Evolutionary conservation across 2,329 filamentous ascomycete genomes (phyloP).

Genomic region (Cladophialophora yegresii): DNA sequence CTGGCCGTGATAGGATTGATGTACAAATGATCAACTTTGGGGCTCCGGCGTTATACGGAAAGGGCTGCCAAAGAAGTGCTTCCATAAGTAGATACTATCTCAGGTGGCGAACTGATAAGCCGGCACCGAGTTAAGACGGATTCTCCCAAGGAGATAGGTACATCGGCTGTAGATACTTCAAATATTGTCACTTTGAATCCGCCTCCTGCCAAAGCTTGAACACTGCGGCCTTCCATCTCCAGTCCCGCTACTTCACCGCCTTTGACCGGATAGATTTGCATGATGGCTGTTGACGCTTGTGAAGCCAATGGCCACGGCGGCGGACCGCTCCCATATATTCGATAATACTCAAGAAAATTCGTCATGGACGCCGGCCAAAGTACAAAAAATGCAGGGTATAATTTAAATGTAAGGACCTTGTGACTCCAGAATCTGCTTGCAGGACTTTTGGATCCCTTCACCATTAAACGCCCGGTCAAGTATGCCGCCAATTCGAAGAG

Average conservation of each 20-base stretch:
- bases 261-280: not conserved
- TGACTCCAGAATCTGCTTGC: conserved; percentile 1
- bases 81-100: not conserved
- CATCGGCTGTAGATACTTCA: not conserved
- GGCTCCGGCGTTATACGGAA: not conserved
- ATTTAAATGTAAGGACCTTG: conserved; percentile 2
- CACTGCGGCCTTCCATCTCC: not conserved
- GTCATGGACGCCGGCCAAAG: not conserved
- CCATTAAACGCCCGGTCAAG: not conserved
- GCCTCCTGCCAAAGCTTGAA: not conserved
- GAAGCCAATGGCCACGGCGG: not conserved
- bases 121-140: not conserved
- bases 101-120: not conserved
- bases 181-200: not conserved
- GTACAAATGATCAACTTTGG: not conserved
- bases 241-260: no score
- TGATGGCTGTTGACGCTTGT: not conserved
- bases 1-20: not conserved
- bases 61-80: not conserved
- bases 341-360: conserved; percentile 8
- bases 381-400: conserved; percentile 13
- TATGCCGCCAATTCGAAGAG: not conserved
- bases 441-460: conserved; percentile 4
- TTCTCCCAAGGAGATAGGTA: not conserved
- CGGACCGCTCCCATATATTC: not conserved